These are phyloP conservation scores for Calonectria pseudoreteaudii DNA, from an alignment of 2,329 filamentous ascomycete species.

Conservation along the genomic window DNA sequence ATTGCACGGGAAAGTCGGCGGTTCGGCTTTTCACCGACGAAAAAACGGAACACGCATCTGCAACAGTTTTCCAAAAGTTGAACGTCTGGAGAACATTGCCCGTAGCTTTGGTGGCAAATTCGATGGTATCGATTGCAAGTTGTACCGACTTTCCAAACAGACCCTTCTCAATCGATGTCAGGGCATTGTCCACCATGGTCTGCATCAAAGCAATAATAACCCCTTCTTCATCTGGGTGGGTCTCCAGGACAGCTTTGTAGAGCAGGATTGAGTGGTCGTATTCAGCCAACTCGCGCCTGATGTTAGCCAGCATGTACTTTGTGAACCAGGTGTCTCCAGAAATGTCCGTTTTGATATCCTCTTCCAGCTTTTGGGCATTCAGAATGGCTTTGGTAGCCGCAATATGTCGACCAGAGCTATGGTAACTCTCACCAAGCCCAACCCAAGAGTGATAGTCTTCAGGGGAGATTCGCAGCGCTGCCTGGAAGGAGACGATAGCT, in stretches of 20 bases:
- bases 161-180: conserved; percentile 82
- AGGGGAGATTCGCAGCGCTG: conserved; percentile 85
- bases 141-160: conserved; percentile 86
- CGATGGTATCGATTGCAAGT: conserved; percentile 76
- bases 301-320: conserved; percentile 95
- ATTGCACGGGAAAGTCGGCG: conserved; percentile 69
- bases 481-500: conserved; percentile 92
- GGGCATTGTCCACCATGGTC: conserved; percentile 84
- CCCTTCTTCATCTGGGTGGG: conserved; percentile 81
- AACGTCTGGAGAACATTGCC: conserved; percentile 77
- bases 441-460: conserved; percentile 96
- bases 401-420: conserved; percentile 91
- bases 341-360: conserved; percentile 61
- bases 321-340: conserved; percentile 89
- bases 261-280: conserved; percentile 84
- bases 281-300: conserved; percentile 91
- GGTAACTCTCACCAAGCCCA: conserved; percentile 96
- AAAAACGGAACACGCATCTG: conserved; percentile 88
- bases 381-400: conserved; percentile 93
- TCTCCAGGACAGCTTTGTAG: conserved; percentile 78
- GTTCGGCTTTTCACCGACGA: conserved; percentile 79
- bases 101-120: conserved; percentile 73
- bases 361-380: conserved; percentile 83
- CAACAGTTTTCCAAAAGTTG: conserved; percentile 95
- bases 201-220: conserved; percentile 90